Evolutionary conservation across 768 basidiomycete genomes (phyloP).

Genomic region (Dacryopinax spathularia): DNA sequence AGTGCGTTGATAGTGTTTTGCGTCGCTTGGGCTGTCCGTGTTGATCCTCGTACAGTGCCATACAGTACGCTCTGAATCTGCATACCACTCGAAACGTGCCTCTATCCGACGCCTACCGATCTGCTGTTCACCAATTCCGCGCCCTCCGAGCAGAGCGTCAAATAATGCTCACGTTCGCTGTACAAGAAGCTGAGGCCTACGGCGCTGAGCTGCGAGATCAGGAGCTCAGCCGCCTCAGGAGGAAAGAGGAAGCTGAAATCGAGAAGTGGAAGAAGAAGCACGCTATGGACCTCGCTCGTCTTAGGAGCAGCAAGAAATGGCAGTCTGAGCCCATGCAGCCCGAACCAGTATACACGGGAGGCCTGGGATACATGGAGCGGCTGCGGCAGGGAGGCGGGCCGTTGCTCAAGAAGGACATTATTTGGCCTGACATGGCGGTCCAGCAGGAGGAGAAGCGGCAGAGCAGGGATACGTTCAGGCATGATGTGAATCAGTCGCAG

Average conservation of each 20-base stretch:
- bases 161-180: slow-evolving; percentile 59
- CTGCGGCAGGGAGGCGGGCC: neutral
- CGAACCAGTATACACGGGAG: neutral
- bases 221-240: slow-evolving; percentile 45
- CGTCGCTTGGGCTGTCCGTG: neutral
- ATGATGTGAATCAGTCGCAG: neutral
- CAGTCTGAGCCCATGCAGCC: neutral
- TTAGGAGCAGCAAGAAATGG: neutral
- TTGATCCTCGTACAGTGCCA: slow-evolving; percentile 36
- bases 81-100: slow-evolving; percentile 52
- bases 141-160: slow-evolving; percentile 74
- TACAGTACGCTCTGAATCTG: slow-evolving; percentile 68
- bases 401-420: neutral
- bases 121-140: slow-evolving; percentile 73
- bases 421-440: neutral
- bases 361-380: neutral
- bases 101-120: slow-evolving; percentile 65
- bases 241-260: slow-evolving; percentile 43
- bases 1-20: slow-evolving; percentile 41
- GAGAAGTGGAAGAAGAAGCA: slow-evolving; percentile 35
- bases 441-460: neutral
- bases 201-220: slow-evolving; percentile 50
- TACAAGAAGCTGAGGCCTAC: slow-evolving; percentile 60
- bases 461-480: neutral
- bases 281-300: neutral